Evolutionary conservation across 2,329 filamentous ascomycete species (phyloP), one percentile per base, ranked within the genome.

Genomic region (Exophiala sp.): DNA sequence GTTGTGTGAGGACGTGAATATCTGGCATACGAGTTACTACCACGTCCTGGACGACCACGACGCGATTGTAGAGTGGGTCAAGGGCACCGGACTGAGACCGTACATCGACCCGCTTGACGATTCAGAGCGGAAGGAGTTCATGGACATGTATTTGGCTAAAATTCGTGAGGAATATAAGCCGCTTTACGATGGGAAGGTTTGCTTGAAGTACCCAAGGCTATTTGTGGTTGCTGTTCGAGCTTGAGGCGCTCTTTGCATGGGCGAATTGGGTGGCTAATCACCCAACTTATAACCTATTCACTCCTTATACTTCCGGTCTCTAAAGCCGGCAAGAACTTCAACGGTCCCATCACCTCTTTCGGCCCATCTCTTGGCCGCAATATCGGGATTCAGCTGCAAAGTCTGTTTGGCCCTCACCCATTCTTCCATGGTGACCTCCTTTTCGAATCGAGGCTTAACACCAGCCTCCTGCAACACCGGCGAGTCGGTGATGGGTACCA

Each of bases 11-110:
- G 61, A 59, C 2, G 70, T 85, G 2, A 69, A 81, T 57, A 65
- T 84, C 1, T 85, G 81, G 78, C 73, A 77, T 40, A 80, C 78
- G 1, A 64, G 67, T 38, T 85, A 85, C 57, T 68, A 76, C 21
- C 81, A 84, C 64, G 65, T 75, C 0, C 63, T 84, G 52, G 68
- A 72, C 2, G 72, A 70, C 18, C 78, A 78, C 16, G 57, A 66
- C 10, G 76, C 71, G 1, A 78, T 85, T 39, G 76, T 84, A 5
- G 80, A 83, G 64, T 85, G 82, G 82, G 77, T 84, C 2, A 78
- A 76, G 58, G 78, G 79, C 0, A 82, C 79, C 0, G 82, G 80
- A 0, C 63, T 85, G 59, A 71, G 74, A 59, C 82, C 82, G 0
- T 85, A 74, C 60, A 48, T 84, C 50, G 72, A 82, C 42, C 68